A percentile compares a stretch with the other conserved stretches of the same genome.
These are phyloP conservation scores for Penicillium paradoxum DNA, from an alignment of 495 filamentous ascomycete genomes.

Conservation along the genomic window DNA sequence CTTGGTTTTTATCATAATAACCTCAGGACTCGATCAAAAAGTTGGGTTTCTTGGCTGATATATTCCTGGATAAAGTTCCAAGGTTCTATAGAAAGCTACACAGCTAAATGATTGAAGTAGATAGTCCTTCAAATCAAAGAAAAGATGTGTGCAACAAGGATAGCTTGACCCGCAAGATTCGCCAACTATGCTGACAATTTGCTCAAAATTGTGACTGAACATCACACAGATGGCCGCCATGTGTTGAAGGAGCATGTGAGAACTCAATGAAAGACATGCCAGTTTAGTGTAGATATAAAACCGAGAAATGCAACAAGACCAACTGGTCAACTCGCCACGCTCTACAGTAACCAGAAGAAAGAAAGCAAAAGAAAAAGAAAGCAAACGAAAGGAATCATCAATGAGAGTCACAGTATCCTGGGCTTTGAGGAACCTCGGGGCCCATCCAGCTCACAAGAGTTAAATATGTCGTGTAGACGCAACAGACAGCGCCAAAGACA, in stretches of 20 bases:
- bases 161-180: background rate
- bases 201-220: conserved; percentile 2
- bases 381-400: conserved; percentile 4
- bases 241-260: conserved; percentile 5
- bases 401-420: conserved; percentile 56
- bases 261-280: conserved; percentile 16
- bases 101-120: background rate
- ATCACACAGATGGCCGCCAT: conserved; percentile 7
- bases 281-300: conserved; percentile 10
- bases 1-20: background rate
- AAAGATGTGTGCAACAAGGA: conserved; percentile 16
- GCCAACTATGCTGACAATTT: conserved; percentile 8
- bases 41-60: background rate
- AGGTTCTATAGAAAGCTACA: background rate
- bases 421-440: conserved; percentile 34
- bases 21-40: background rate
- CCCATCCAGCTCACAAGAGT: conserved; percentile 81
- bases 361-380: background rate
- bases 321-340: background rate
- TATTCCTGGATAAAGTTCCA: background rate
- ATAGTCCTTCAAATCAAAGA: background rate
- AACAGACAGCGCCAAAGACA: conserved; percentile 75
- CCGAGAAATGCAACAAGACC: background rate
- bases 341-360: conserved; percentile 1
- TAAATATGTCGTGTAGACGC: conserved; percentile 82